These are phyloP conservation scores for Sphagnum tenellum DNA, from an alignment of 225 moss, liverwort and hornwort genomes.

Conservation along the genomic window DNA sequence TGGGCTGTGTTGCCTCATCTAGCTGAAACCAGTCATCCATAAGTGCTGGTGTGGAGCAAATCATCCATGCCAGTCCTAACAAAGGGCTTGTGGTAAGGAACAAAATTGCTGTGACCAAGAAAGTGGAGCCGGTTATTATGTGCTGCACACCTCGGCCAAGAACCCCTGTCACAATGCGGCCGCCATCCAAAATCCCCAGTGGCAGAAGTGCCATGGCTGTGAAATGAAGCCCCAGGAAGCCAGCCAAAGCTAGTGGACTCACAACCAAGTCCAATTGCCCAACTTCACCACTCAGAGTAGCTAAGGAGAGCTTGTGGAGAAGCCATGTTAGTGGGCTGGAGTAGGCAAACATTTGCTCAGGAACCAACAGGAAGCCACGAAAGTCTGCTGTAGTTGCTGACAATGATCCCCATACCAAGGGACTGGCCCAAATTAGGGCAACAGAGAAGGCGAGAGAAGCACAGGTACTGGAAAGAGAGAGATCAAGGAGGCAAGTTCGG, in stretches of 20 bases:
- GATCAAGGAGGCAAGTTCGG: conserved; percentile 27
- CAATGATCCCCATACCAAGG: conserved; percentile 8
- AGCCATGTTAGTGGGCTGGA: conserved; percentile 41
- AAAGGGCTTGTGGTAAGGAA: conserved; percentile 36
- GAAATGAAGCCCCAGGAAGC: conserved; percentile 46
- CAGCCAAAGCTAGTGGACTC: conserved; percentile 42
- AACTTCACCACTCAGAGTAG: conserved; percentile 29
- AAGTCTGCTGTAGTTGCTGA: conserved; percentile 26
- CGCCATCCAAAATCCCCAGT: conserved; percentile 45
- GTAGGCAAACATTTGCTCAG: conserved; percentile 36
- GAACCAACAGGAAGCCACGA: conserved; percentile 36
- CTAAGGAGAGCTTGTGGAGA: conserved; percentile 32
- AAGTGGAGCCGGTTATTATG: conserved; percentile 16
- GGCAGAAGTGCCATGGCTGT: conserved; percentile 46
- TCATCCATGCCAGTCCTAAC: conserved; percentile 32
- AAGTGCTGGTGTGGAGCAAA: conserved; percentile 32
- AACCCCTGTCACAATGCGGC: conserved; percentile 40
- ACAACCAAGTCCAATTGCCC: conserved; percentile 38
- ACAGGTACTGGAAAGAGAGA: conserved; percentile 28
- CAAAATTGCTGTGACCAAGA: conserved; percentile 13
- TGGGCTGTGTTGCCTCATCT: conserved; percentile 41
- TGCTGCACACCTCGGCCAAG: conserved; percentile 44
- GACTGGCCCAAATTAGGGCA: conserved; percentile 33
- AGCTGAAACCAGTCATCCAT: conserved; percentile 58
- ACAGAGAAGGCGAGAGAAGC: conserved; percentile 30